Conservation (phyloP, 2,329 filamentous ascomycete species). For the Graphiopsis chlorocephala region DNA sequence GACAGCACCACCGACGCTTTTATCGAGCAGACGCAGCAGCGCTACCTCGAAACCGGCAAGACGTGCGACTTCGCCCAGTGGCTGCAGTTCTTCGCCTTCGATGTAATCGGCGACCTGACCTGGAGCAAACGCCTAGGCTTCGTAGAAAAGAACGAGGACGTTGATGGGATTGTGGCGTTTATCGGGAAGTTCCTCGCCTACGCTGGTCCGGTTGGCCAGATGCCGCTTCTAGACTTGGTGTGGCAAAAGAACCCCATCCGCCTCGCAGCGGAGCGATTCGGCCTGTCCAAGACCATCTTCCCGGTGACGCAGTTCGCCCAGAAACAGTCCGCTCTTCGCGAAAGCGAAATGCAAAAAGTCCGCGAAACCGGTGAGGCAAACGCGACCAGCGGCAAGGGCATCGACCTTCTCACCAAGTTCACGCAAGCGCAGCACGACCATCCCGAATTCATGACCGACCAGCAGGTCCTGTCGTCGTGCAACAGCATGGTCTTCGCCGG, state of each 20-base stretch:
- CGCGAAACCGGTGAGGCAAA: constrained; percentile 38
- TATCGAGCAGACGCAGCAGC: constrained; percentile 50
- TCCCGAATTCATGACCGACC: constrained; percentile 69
- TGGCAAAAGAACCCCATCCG: constrained; percentile 73
- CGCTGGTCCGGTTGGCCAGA: constrained; percentile 69
- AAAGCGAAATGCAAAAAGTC: constrained; percentile 52
- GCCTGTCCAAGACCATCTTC: constrained; percentile 66
- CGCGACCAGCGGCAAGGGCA: constrained; percentile 41
- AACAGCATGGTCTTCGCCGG: constrained; percentile 72
- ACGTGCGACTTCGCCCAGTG: constrained; percentile 66
- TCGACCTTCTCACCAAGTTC: constrained; percentile 69
- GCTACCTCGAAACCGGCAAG: constrained; percentile 41
- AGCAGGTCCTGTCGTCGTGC: constrained; percentile 67
- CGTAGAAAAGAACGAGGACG: constrained; percentile 69
- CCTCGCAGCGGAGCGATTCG: constrained; percentile 65
- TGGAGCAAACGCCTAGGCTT: constrained; percentile 75
- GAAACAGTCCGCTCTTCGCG: constrained; percentile 64
- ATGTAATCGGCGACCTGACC: constrained; percentile 75
- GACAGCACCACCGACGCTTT: constrained; percentile 72
- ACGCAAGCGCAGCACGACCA: constrained; percentile 64
- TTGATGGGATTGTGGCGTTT: constrained; percentile 70
- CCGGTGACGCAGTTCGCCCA: constrained; percentile 71
- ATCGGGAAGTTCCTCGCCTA: constrained; percentile 66
- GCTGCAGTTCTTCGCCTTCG: constrained; percentile 80
- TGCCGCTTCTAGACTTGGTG: constrained; percentile 67